Evolutionary conservation across 176 grass and related monocot species (phyloP).

Genomic region (Juncus inflexus): DNA sequence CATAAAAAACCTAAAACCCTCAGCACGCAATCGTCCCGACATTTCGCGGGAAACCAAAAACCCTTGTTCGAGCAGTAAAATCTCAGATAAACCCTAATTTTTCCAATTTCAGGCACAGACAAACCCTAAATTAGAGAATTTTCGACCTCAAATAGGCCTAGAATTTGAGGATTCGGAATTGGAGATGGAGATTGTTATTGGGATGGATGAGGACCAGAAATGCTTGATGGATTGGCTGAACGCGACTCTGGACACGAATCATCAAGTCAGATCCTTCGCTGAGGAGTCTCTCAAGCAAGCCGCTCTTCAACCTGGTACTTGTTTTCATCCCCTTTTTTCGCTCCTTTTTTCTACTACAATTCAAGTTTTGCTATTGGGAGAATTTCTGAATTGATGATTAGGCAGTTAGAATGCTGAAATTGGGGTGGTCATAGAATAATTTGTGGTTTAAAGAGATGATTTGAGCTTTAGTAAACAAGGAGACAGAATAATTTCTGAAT

Average conservation of each 20-base stretch:
- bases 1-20: constrained; percentile 25
- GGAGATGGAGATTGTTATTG: constrained; percentile 47
- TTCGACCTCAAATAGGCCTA: neutral
- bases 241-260: constrained; percentile 75
- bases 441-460: neutral
- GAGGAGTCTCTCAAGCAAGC: constrained; percentile 91
- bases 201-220: constrained; percentile 68
- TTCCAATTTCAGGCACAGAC: constrained; percentile 17
- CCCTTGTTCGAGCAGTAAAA: no score
- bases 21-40: neutral
- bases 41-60: constrained; percentile 19
- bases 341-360: neutral
- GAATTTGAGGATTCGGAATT: constrained; percentile 16
- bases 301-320: constrained; percentile 55
- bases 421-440: neutral
- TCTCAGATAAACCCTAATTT: constrained; percentile 2
- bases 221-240: constrained; percentile 81
- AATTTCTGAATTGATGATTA: no score
- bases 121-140: neutral
- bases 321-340: neutral
- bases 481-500: neutral
- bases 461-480: neutral
- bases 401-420: neutral
- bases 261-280: constrained; percentile 74
- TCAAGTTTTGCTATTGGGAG: neutral